Percentiles rank a stretch among this genome's conserved stretches.
phyloP scores from a whole-genome alignment of 2,329 filamentous ascomycete genomes.

The Ascochyta fabae region DNA sequence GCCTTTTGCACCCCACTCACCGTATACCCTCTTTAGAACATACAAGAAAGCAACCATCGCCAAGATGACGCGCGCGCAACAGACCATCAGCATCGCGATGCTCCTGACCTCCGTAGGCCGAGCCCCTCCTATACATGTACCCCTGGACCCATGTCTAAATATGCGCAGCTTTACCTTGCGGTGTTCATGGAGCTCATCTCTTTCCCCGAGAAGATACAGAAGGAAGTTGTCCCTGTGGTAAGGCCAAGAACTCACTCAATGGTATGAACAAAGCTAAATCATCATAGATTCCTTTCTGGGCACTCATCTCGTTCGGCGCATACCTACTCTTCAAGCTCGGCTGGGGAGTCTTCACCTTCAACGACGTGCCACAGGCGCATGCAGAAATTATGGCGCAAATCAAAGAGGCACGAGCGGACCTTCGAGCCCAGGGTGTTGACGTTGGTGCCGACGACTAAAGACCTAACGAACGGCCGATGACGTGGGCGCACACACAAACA shows the following conservation, averaged over 20 bases:
- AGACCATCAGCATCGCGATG: constrained; percentile 87
- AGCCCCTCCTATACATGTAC: constrained; percentile 17
- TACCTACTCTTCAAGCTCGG: constrained; percentile 92
- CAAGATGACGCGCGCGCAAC: constrained; percentile 91
- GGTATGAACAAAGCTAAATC: constrained; percentile 14
- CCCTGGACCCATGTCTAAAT: constrained; percentile 26
- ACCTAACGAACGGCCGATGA: background rate
- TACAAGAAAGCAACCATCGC: constrained; percentile 11
- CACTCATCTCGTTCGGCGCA: constrained; percentile 86
- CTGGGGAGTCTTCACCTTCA: constrained; percentile 92
- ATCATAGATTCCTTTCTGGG: constrained; percentile 86
- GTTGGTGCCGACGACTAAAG: constrained; percentile 63
- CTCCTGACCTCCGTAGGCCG: constrained; percentile 81
- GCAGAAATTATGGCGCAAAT: constrained; percentile 88
- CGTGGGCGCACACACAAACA: background rate
- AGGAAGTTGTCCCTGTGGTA: constrained; percentile 89
- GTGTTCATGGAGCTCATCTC: constrained; percentile 85
- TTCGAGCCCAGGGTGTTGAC: constrained; percentile 76
- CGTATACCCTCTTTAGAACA: constrained; percentile 29
- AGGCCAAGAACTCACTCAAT: constrained; percentile 47
- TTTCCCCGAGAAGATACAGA: constrained; percentile 76
- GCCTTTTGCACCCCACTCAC: constrained; percentile 21
- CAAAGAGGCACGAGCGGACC: constrained; percentile 74
- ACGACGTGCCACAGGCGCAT: constrained; percentile 91
- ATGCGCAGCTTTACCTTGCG: constrained; percentile 81